Percentiles rank a stretch among this genome's conserved stretches.
phyloP scores from a whole-genome alignment of 371 early-diverging fungal genomes.

The Mucor mucedo region DNA sequence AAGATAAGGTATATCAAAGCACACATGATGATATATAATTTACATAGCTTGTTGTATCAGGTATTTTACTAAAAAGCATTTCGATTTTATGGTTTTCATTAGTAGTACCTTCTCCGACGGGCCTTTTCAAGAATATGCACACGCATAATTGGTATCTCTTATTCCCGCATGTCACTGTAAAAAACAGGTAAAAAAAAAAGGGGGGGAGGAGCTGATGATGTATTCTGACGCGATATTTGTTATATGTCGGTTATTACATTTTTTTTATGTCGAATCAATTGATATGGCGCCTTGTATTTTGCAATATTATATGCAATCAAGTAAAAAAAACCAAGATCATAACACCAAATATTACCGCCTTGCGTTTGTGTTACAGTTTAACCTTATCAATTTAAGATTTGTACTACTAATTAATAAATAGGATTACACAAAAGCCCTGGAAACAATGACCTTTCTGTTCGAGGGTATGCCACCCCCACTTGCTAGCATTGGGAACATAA shows the following conservation, averaged over 20 bases:
- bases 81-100: background rate
- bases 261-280: background rate
- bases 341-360: no score
- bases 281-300: background rate
- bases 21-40: background rate
- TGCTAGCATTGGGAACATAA: no score
- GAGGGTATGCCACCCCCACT: no score
- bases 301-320: no score
- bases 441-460: no score
- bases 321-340: no score
- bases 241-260: background rate
- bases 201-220: background rate
- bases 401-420: no score
- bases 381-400: no score
- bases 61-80: background rate
- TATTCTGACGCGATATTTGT: constrained; percentile 1
- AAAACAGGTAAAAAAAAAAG: background rate
- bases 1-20: constrained; percentile 1
- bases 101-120: background rate
- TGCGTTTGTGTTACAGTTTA: no score
- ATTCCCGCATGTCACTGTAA: background rate
- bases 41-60: background rate
- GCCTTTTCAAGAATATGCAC: no score
- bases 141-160: no score
- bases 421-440: no score